Evolutionary conservation across 768 basidiomycete genomes (phyloP), one percentile per base, ranked within the genome.

Genomic region (Suillus sp.): DNA sequence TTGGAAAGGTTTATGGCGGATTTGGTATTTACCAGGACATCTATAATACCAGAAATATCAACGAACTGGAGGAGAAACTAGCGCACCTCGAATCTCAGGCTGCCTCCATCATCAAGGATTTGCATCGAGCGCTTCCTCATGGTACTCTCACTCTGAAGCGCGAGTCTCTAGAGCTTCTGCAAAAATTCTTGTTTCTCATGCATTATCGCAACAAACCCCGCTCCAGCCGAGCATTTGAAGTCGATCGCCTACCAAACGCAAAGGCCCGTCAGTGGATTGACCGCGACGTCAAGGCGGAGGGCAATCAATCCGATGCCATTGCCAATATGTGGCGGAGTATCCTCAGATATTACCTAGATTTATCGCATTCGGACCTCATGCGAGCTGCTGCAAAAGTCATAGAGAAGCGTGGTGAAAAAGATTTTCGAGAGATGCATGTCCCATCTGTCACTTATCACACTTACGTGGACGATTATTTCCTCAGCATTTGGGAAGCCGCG

Each of bases 141-240:
- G 35, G 22, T 37, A 34, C 25, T 30, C 9, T 75, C 30, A 53
- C 62, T 20, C n/a, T 78, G n/a, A 67, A 72, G 25, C 63, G 78
- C 34, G 64, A 66, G 14, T 69, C 70, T 13, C 65, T 79, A 3
- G 70, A 74, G 7, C 67, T 61, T 3, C 62, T 79, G 32, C 69
- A 75, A 4, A 78, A 77, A 62, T 78, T 79, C 56, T 64, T 78
- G 14, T 78, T 78, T 61, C 35, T 79, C 25, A 75, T 78, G 76
- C 70, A 75, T 45, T 75, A 71, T 62, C 73, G 78, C 10, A 65
- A 65, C 18, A 65, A 62, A 20, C 66, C 67, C 3, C 54, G 70
- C 4, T 63, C 69, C 14, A 34, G 61, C 2, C 65, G 61, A 11
- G 75, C 77, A 62, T 75, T 73, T 42, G 64, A 73, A 25, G 75